Percentiles rank a stretch among this genome's conserved stretches.
Conservation (phyloP, 345 rosid genomes). For the Iberis pinnata region DNA sequence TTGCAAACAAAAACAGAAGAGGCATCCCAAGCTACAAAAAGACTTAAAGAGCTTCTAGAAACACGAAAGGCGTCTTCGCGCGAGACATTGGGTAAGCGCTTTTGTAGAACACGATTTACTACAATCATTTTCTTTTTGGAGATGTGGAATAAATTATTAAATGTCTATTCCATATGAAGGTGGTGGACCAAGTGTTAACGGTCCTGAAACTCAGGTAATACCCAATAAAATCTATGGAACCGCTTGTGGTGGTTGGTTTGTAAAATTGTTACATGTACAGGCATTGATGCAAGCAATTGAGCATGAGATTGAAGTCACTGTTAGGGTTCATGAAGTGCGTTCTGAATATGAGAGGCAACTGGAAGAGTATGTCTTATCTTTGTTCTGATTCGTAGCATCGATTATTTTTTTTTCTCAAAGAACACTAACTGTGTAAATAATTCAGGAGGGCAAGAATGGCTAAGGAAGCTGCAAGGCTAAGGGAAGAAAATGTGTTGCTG, state of each 20-base stretch:
- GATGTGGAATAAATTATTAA: constrained; percentile 6
- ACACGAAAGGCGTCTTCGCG: constrained; percentile 74
- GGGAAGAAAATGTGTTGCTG: constrained; percentile 62
- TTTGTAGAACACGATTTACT: constrained; percentile 8
- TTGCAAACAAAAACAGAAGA: constrained; percentile 97
- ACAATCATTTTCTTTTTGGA: constrained; percentile 10
- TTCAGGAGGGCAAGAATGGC: constrained; percentile 90
- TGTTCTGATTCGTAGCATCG: constrained; percentile 6
- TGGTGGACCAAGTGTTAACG: constrained; percentile 51
- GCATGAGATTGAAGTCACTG: constrained; percentile 91
- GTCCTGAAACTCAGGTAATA: constrained; percentile 78
- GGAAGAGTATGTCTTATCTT: constrained; percentile 67
- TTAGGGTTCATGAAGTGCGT: constrained; percentile 91
- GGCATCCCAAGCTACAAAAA: constrained; percentile 90
- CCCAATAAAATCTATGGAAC: constrained; percentile 16
- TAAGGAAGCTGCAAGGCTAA: constrained; percentile 68
- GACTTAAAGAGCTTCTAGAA: constrained; percentile 89
- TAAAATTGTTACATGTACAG: constrained; percentile 32
- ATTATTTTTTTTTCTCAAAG: constrained; percentile 6
- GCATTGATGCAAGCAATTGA: constrained; percentile 82
- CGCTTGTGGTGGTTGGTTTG: constrained; percentile 1
- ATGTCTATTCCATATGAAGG: constrained; percentile 31
- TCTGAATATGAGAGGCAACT: constrained; percentile 81
- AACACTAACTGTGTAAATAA: constrained; percentile 7
- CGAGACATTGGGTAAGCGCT: constrained; percentile 40